These are phyloP conservation scores for Lactifluus subvellereus DNA, from an alignment of 768 basidiomycete genomes.

Conservation along the genomic window DNA sequence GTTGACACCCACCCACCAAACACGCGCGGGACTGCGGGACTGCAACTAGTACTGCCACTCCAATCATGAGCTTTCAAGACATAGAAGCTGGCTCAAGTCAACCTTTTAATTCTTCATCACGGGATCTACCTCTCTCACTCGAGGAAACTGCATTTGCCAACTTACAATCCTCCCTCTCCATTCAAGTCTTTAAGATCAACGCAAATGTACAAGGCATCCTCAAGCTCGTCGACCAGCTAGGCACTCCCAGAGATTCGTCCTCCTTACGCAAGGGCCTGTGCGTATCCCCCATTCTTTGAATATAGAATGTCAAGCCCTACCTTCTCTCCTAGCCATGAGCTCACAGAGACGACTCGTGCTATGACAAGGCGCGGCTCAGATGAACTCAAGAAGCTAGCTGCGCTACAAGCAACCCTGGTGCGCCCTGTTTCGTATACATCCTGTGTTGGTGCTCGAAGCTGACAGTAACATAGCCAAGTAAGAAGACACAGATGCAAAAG, in stretches of 20 bases:
- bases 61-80: constrained; percentile 46
- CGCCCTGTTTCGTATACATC: constrained; percentile 24
- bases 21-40: neutral
- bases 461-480: constrained; percentile 49
- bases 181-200: constrained; percentile 99
- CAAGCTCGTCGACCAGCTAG: constrained; percentile 95
- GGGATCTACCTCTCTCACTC: constrained; percentile 33
- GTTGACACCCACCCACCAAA: neutral
- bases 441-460: neutral
- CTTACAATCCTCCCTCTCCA: constrained; percentile 72
- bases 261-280: constrained; percentile 79
- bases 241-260: constrained; percentile 75
- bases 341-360: constrained; percentile 89
- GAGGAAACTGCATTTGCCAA: constrained; percentile 72
- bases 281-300: constrained; percentile 31
- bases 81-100: constrained; percentile 41
- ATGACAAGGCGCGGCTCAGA: constrained; percentile 94
- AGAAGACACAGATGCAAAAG: constrained; percentile 83
- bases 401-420: constrained; percentile 57
- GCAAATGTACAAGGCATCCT: constrained; percentile 94
- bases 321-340: constrained; percentile 54
- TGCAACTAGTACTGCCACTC: no score
- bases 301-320: neutral
- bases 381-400: constrained; percentile 84
- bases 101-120: constrained; percentile 28